Base-by-base conservation (phyloP, 768 basidiomycete genomes). In the Podaxis pistillaris region DNA sequence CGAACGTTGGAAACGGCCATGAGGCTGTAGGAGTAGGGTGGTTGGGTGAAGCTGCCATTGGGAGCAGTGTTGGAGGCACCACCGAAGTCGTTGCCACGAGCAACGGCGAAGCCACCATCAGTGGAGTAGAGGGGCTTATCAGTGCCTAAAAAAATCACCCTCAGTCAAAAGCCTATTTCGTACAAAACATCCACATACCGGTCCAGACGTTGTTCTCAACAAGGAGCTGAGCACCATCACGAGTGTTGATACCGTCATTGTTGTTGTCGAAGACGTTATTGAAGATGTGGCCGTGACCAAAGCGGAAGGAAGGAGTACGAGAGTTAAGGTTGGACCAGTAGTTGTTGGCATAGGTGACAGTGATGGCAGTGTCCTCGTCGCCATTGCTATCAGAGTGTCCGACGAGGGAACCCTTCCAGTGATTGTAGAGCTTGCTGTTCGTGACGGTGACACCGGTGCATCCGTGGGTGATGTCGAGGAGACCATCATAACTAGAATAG, bases 171-270 rank as follows among this genome's bases (percentile, higher is more conserved):
- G 41, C 24, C 9, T 36, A 37, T 5, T 22, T 37, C 4, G 7
- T 26, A 33, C 11, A 46, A 49, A 50, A 17, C 24, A 37, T n/a
- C 49, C 68, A n/a, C 68, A 71, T 74, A 62, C 61, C 77, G 28
- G 73, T 76, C 75, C 74, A 81, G 24, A 81, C 76, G 64, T 81
- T 81, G 74, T 79, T 80, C 67, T 81, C 78, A 56, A 80, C 78
- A 30, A 81, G 74, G 56, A 79, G 77, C 65, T 79, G 78, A 56
- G 79, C 81, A 66, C 76, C 79, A 66, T 76, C 73, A 62, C 78
- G 74, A 47, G 78, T 77, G 70, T 78, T 78, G 62, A 81, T 79
- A 38, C 79, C 79, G 63, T 79, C 80, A 64, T 72, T 73, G 69
- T 78, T 78, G 68, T 72, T 68, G 53, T 78, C 77, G 61, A 78